These are phyloP conservation scores for Suillus occidentalis DNA, from an alignment of 768 basidiomycete species.

Conservation along the genomic window DNA sequence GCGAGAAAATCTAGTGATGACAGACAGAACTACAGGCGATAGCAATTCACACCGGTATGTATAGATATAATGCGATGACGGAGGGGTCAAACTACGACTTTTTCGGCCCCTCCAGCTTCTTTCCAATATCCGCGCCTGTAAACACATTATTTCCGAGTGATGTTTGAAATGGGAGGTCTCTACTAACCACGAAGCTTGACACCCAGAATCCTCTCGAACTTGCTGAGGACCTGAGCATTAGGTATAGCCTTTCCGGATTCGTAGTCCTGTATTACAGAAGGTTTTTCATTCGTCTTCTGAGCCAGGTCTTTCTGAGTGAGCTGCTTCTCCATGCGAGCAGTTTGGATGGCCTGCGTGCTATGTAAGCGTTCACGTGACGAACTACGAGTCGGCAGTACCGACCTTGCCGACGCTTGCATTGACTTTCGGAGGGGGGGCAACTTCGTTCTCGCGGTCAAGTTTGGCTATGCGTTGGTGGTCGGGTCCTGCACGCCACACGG, in stretches of 20 bases:
- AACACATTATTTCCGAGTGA: background rate
- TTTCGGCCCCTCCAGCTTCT: conserved; percentile 79
- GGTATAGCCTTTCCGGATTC: conserved; percentile 88
- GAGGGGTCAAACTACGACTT: conserved; percentile 57
- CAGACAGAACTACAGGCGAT: conserved; percentile 16
- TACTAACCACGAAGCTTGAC: conserved; percentile 86
- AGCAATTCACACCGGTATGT: conserved; percentile 19
- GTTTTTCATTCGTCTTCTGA: conserved; percentile 92
- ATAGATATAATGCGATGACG: conserved; percentile 34
- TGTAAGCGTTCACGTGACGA: conserved; percentile 9
- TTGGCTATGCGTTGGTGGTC: conserved; percentile 95
- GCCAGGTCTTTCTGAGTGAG: conserved; percentile 92
- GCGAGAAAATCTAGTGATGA: conserved; percentile 23
- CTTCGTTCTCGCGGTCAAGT: conserved; percentile 93
- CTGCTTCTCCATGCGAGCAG: conserved; percentile 73
- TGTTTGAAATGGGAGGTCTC: background rate
- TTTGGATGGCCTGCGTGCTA: conserved; percentile 69
- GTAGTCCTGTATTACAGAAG: conserved; percentile 84
- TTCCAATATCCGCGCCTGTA: conserved; percentile 77
- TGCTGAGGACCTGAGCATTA: conserved; percentile 80
- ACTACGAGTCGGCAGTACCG: conserved; percentile 21
- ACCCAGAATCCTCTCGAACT: conserved; percentile 82
- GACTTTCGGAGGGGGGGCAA: conserved; percentile 87
- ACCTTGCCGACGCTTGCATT: conserved; percentile 72
- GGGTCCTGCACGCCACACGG: conserved; percentile 52